Evolutionary conservation across 2,329 filamentous ascomycete genomes (phyloP).

Genomic region (Trichoderma sp.): DNA sequence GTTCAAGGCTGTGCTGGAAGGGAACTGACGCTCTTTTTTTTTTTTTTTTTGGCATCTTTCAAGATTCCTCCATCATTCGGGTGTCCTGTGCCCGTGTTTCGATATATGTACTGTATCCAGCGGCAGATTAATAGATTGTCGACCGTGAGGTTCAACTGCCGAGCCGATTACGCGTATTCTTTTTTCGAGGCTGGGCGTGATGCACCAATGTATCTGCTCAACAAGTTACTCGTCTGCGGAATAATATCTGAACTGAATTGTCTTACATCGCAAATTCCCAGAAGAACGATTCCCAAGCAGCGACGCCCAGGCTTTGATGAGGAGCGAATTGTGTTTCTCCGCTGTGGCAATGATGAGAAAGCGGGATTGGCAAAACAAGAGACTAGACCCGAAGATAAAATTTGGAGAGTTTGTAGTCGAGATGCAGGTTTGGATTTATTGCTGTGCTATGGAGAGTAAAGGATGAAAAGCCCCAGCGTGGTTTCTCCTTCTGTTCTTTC

Average conservation of each 20-base stretch:
- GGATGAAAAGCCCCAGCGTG: too few relatives aligned
- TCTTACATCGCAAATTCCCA: neutral
- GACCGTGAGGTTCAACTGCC: neutral
- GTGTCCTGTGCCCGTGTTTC: neutral
- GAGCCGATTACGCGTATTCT: neutral
- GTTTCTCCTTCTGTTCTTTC: neutral
- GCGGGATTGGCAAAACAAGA: too few relatives aligned
- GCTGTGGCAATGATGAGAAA: neutral
- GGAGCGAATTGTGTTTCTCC: neutral
- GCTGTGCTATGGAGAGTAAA: neutral
- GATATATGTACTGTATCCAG: neutral
- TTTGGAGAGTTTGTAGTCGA: too few relatives aligned
- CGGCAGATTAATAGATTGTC: neutral
- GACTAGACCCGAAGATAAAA: too few relatives aligned
- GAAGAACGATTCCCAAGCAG: neutral
- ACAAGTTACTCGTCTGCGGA: neutral
- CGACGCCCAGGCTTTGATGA: neutral
- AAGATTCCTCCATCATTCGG: neutral
- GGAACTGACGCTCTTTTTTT: neutral
- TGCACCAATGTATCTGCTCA: neutral
- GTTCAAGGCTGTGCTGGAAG: constrained; percentile 33
- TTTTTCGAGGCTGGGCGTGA: neutral
- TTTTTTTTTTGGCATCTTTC: neutral
- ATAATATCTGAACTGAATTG: neutral
- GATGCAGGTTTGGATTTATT: neutral